Conservation (phyloP, 139 green algal species). For the Chlorella vulgaris region DNA sequence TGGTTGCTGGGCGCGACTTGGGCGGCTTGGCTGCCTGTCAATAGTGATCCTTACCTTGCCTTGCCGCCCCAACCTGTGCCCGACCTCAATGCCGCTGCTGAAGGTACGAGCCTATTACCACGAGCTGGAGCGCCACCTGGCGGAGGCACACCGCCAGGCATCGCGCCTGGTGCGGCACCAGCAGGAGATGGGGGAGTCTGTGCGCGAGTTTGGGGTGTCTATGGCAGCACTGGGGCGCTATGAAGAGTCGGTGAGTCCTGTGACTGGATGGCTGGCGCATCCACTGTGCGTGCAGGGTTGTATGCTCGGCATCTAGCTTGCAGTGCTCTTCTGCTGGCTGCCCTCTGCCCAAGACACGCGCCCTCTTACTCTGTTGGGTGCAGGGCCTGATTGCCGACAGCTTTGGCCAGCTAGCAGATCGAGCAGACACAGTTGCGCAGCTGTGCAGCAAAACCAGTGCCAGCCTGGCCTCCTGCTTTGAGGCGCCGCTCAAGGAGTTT, state of each 20-base stretch:
- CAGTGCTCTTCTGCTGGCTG: background rate
- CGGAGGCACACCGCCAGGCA: constrained; percentile 80
- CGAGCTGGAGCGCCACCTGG: constrained; percentile 83
- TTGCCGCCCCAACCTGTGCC: too few species aligned
- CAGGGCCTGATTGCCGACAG: constrained; percentile 54
- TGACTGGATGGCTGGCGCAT: too few species aligned
- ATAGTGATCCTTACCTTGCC: too few species aligned
- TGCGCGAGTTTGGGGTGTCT: constrained; percentile 77
- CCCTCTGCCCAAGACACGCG: too few species aligned
- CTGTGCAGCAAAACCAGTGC: background rate
- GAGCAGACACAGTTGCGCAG: constrained; percentile 24
- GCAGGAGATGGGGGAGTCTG: constrained; percentile 61
- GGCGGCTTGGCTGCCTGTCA: too few species aligned
- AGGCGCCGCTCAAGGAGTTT: constrained; percentile 88
- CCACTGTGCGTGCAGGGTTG: too few species aligned
- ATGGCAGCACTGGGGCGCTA: constrained; percentile 44
- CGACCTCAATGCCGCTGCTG: background rate
- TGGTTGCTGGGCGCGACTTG: too few species aligned
- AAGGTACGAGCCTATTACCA: constrained; percentile 78
- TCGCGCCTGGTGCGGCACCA: constrained; percentile 78
- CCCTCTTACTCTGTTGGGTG: background rate
- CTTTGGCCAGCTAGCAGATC: constrained; percentile 52
- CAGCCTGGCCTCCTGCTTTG: constrained; percentile 62
- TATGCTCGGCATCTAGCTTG: background rate
- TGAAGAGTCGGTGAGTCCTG: constrained; percentile 28